Base-by-base conservation (phyloP, 2,329 filamentous ascomycete genomes). In the Trichophyton simii region DNA sequence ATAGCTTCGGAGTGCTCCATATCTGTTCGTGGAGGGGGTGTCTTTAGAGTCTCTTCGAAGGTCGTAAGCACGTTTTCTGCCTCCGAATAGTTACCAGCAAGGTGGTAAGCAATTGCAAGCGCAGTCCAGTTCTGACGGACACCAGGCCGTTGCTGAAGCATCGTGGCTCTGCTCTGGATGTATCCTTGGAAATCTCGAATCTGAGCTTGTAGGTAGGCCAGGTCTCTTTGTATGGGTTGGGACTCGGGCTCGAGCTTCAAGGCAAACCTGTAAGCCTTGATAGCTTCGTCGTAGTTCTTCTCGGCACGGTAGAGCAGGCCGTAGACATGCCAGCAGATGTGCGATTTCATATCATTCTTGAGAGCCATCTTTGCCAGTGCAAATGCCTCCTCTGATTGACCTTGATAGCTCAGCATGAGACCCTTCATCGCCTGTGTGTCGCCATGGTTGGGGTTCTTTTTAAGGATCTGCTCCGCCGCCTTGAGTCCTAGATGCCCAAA, bases 351-450 rank as follows among this genome's bases (percentile, higher is more conserved):
- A 74, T 97, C 91, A 70, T 91, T 90, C 67, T 87, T 91, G 68
- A 99, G 81, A 38, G 95, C 94, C 66, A 91, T 83, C 78, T 96
- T 99, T 70, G 89, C 92, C 63, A 99, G 82, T 54, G 86, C 84
- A 73, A 99, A 99, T 0, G 95, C 95, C 77, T 99, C 94, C 62
- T 96, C 90, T 34, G 87, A 86, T 77, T 95, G 92, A 68, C 91
- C 90, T 76, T 92, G 87, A 52, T 88, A 87, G 75, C 95, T 97
- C 75, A 97, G 84, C 67, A 97, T 96, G 67, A 99, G 81, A 61
- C 94, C 92, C 79, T 99, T 99, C 94, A 99, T 99, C 60, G 94
- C 95, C 77, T 95, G 87, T 25, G 94, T 99, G 75, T 99, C 95
- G 72, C 91, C 95, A 87, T 99, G 94, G 70, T 90, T 94, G 48